Base-by-base conservation (phyloP, 2,329 filamentous ascomycete species). In the Stromatinia cepivora region DNA sequence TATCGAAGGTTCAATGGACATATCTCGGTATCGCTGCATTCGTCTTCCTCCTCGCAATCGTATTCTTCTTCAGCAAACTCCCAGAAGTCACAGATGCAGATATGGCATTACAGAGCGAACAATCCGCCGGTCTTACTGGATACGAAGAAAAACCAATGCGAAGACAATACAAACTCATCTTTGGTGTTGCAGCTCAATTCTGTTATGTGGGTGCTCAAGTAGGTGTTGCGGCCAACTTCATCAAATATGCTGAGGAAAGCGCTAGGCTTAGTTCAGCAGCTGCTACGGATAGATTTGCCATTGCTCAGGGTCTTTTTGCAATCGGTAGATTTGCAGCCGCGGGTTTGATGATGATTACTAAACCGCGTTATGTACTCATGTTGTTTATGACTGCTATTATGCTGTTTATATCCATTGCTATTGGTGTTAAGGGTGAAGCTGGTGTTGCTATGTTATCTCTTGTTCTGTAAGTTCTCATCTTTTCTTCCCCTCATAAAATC, bases 11-110 rank as follows among this genome's bases (percentile, higher is more conserved):
- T 1, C 92, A 95, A 79, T 95, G 90, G 89, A 92, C 92, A 0
- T 95, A 94, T 74, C 85, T 94, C 39, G 90, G 88, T 64, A 91
- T 94, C 71, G 92, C 91, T 0, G 82, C 89, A 52, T 89, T 93
- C 67, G 92, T 91, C 70, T 91, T 90, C 67, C 81, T 86, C 6
- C 83, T 95, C 8, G 91, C 88, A 0, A 80, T 89, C 10, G 86
- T 90, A 74, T 89, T 90, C 77, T 90, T 86, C 77, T 90, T 90
- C 75, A 86, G 88, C 81, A 87, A 87, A 0, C 80, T 90, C 2
- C 87, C 87, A 0, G 88, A 81, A 86, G 71, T 81, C 83, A 4
- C 80, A 80, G 69, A 87, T 48, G 66, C 66, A 31, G 84, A 85
- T 3, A 73, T 88, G 42, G 83, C 86, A 71, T 80, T 88, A 34